Percentiles rank a stretch among this genome's conserved stretches.
These are phyloP conservation scores for Yamadazyma atlantica DNA, from an alignment of 1,139 yeast species.

Conservation along the genomic window DNA sequence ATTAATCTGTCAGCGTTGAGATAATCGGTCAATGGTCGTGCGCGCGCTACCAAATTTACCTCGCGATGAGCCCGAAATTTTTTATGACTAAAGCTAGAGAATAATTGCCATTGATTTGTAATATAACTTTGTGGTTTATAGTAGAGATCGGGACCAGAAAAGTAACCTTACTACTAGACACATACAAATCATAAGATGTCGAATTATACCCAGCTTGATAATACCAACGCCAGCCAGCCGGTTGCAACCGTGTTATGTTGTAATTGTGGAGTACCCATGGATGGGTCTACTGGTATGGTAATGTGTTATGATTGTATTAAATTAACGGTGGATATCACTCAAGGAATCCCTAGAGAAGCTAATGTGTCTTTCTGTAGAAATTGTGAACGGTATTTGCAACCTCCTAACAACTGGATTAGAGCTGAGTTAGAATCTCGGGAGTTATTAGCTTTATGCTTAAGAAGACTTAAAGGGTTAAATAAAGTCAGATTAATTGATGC, in stretches of 20 bases:
- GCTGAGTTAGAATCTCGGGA: constrained; percentile 94
- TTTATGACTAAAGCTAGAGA: constrained; percentile 2
- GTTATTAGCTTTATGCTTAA: constrained; percentile 82
- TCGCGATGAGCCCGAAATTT: constrained; percentile 3
- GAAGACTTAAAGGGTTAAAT: constrained; percentile 83
- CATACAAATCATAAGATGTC: constrained; percentile 32
- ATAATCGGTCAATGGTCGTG: background rate
- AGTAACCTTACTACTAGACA: no score
- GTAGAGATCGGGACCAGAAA: no score
- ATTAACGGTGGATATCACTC: constrained; percentile 89
- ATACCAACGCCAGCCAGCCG: constrained; percentile 25
- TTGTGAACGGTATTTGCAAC: constrained; percentile 94
- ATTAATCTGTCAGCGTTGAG: background rate
- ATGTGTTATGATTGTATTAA: constrained; percentile 98
- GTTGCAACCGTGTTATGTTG: constrained; percentile 93
- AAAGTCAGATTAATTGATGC: constrained; percentile 93
- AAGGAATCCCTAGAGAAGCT: constrained; percentile 94
- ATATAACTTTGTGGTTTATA: no score
- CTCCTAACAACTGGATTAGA: constrained; percentile 90
- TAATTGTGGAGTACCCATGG: constrained; percentile 98
- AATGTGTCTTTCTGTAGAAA: constrained; percentile 91
- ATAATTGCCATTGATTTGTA: background rate
- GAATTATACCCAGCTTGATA: constrained; percentile 47
- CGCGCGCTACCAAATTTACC: no score
- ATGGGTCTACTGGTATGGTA: constrained; percentile 88